phyloP scores from a whole-genome alignment of 2,329 filamentous ascomycete genomes.

The Calycina marina region DNA sequence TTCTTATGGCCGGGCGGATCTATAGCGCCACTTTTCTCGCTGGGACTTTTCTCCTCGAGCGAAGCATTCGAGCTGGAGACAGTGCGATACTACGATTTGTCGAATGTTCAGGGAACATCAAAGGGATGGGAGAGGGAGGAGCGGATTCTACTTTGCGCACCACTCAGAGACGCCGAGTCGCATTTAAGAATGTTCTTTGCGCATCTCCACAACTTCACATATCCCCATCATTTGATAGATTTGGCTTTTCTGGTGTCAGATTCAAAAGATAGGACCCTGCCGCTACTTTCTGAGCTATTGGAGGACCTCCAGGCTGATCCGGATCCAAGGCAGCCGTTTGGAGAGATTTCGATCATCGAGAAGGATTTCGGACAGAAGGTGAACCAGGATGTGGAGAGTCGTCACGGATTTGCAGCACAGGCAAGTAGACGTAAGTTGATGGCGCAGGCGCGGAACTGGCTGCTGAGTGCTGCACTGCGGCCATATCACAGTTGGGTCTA shows the following conservation, averaged over 20 bases:
- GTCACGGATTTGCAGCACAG: constrained; percentile 94
- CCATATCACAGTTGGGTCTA: constrained; percentile 99
- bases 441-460: constrained; percentile 95
- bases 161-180: constrained; percentile 78
- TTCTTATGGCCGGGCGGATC: constrained; percentile 60
- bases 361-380: constrained; percentile 99
- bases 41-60: constrained; percentile 53
- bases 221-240: constrained; percentile 92
- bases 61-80: constrained; percentile 77
- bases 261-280: constrained; percentile 81
- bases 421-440: constrained; percentile 88
- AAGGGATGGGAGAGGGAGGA: constrained; percentile 95
- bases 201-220: constrained; percentile 93
- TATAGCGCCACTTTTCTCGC: constrained; percentile 45
- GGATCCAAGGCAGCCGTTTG: constrained; percentile 71
- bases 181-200: constrained; percentile 97
- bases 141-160: constrained; percentile 86
- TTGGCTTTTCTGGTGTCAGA: constrained; percentile 94
- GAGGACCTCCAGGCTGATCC: constrained; percentile 66
- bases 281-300: constrained; percentile 60
- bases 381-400: constrained; percentile 92
- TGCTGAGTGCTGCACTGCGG: constrained; percentile 80
- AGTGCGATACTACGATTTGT: constrained; percentile 91
- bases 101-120: constrained; percentile 78
- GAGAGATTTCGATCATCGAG: constrained; percentile 94